Base-by-base conservation (phyloP, 345 rosid genomes). In the Boechera retrofracta region DNA sequence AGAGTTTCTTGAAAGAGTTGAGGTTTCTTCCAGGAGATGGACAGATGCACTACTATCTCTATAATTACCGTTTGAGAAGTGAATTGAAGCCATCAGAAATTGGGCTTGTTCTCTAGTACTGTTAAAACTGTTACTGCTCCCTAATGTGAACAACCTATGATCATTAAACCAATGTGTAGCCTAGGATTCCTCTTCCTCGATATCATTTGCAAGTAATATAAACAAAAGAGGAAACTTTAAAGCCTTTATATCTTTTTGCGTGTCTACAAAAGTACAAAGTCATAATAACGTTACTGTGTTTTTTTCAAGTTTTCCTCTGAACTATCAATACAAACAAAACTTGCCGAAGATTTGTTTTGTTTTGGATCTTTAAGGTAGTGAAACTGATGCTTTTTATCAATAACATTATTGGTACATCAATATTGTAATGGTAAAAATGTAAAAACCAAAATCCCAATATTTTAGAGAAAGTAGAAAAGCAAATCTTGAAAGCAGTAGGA, bases 1-100 rank as follows among this genome's bases (percentile, higher is more conserved):
- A 87, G 72, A 70, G 84, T 16, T 89, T 91, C 68, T 80, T 91
- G 77, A 89, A 85, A 64, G 95, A 87, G 55, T 84, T 91, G 82
- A 89, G 86, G 77, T 91, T 89, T 41, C 87, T 88, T 26, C 93
- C 91, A 16, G 88, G 93, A 42, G 88, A 82, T 74, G 35, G 86
- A 84, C 7, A 2, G 58, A 85, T 87, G 55, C 97, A 87, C 83
- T 88, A 88, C 69, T 87, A 91, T 74, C 86, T 89, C 39, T 91
- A 88, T 16, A 89, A 91, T 58, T 89, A 88, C 68, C 86, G 90
- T 51, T 8, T 85, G 3, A 70, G 61, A 66, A 73, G 72, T 47
- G 75, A 86, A 26, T 42, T 88, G 73, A 77, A 72, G 69, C 75
- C 97, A 42, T 80, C 91, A 4, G 86, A 88, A 69, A 89, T 91